Evolutionary conservation across 176 grass and related monocot species (phyloP).

Genomic region (sorghum (Sorghum bicolor)): Sorghum_bicolor_NCBIv3 NC_012871.2:63465501-63466000

Average conservation of each 20-base stretch:
- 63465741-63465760: neutral
- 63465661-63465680: constrained; percentile 68
- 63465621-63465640: constrained; percentile 65
- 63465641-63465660: constrained; percentile 51
- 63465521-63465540: neutral
- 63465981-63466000: constrained; percentile 71
- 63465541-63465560: neutral
- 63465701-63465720: constrained; percentile 34
- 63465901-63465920: neutral
- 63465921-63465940: neutral
- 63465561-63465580: neutral
- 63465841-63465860: constrained; percentile 75
- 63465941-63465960: constrained; percentile 68
- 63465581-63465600: constrained; percentile 93
- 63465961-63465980: constrained; percentile 80
- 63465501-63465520: neutral
- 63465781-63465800: constrained; percentile 1
- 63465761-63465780: neutral
- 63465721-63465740: neutral
- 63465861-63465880: constrained; percentile 74
- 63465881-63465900: neutral
- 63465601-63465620: constrained; percentile 83
- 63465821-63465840: constrained; percentile 80
- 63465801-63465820: neutral
- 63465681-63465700: constrained; percentile 85